Conservation (phyloP, 148 eudicot genomes). For the Dianthus caryophyllus region DNA sequence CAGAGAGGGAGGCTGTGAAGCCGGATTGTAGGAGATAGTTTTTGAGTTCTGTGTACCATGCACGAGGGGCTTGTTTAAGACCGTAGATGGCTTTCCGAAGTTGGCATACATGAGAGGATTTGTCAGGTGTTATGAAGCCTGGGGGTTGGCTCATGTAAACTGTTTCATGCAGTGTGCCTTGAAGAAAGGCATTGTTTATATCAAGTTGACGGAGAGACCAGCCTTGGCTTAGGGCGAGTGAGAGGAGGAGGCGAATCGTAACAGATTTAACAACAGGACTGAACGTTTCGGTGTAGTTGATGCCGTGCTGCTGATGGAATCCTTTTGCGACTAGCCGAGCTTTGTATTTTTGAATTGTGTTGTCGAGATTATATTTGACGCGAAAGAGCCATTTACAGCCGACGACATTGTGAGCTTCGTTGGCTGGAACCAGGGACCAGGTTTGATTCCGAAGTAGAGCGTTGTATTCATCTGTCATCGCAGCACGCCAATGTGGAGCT, state of each 20-base stretch:
- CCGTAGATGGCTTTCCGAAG: too few species aligned
- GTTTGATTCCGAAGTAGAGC: neutral
- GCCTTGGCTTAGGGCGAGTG: neutral
- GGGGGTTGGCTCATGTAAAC: too few species aligned
- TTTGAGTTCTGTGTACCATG: too few species aligned
- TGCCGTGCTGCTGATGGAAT: neutral
- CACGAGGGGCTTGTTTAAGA: too few species aligned
- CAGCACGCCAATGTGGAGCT: neutral
- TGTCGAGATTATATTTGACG: neutral
- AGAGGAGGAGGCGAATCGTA: neutral
- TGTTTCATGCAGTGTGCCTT: too few species aligned
- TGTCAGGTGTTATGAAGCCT: too few species aligned
- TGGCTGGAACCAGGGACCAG: neutral
- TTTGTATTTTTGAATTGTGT: neutral
- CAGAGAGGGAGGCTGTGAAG: too few species aligned
- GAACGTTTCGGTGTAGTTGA: too few species aligned
- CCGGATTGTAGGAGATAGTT: neutral
- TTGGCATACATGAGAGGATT: too few species aligned
- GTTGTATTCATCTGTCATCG: neutral
- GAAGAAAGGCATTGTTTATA: too few species aligned
- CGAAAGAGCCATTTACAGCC: neutral
- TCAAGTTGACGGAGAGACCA: too few species aligned
- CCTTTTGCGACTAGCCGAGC: neutral
- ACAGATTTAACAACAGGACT: neutral
- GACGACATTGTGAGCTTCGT: neutral